Conservation (phyloP, 805 yeast species). For the Yamadazyma ubonensis region DNA sequence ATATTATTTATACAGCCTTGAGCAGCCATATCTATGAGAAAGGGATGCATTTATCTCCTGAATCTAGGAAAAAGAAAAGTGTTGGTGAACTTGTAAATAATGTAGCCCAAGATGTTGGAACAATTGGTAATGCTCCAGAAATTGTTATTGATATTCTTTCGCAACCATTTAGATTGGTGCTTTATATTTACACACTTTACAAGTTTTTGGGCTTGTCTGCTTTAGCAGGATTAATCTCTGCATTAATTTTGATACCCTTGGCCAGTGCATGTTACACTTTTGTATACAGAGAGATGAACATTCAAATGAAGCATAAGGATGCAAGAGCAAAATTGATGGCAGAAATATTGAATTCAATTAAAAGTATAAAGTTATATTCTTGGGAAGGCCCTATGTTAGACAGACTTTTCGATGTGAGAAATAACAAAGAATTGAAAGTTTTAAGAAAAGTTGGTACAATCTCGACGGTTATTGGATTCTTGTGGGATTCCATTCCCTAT, state of each 20-base stretch:
- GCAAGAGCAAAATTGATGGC: conserved; percentile 36
- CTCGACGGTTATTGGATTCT: conserved; percentile 30
- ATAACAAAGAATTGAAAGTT: conserved; percentile 33
- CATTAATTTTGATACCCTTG: conserved; percentile 32
- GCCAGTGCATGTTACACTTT: conserved; percentile 22
- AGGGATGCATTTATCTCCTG: conserved; percentile 30
- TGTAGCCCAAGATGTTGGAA: conserved; percentile 28
- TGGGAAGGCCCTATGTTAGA: conserved; percentile 43
- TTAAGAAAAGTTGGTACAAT: conserved; percentile 30
- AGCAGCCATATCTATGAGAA: conserved; percentile 27
- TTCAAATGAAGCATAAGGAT: conserved; percentile 34
- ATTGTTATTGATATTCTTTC: conserved; percentile 21
- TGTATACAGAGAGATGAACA: conserved; percentile 12
- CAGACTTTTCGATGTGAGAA: conserved; percentile 32
- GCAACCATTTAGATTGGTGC: conserved; percentile 24
- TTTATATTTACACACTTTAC: conserved; percentile 32
- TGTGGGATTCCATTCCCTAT: conserved; percentile 42
- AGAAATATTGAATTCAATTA: conserved; percentile 38
- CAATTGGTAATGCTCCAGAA: conserved; percentile 17
- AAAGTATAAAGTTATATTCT: conserved; percentile 40
- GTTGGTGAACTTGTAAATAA: conserved; percentile 37
- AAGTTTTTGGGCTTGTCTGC: conserved; percentile 36
- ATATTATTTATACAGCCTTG: conserved; percentile 21
- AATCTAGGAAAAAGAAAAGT: conserved; percentile 29
- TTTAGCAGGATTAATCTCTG: conserved; percentile 34